These are phyloP conservation scores for Ramaria rubella DNA, from an alignment of 768 basidiomycete genomes.

Conservation along the genomic window DNA sequence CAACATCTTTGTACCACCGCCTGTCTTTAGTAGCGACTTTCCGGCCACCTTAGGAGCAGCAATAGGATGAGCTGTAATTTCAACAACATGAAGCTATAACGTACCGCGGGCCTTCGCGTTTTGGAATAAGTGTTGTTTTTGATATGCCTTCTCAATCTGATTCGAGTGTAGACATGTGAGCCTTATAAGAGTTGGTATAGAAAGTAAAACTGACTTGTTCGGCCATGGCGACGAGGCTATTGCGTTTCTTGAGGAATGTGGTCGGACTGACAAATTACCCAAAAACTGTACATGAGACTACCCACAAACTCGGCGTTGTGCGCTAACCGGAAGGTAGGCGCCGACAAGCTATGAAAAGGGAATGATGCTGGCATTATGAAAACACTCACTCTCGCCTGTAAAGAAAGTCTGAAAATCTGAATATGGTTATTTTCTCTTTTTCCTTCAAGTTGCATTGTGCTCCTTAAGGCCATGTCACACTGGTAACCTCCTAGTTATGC, in stretches of 20 bases:
- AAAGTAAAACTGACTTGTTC: slow-evolving; percentile 29
- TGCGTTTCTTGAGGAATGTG: slow-evolving; percentile 21
- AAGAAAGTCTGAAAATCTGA: too few species aligned
- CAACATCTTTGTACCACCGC: slow-evolving; percentile 99
- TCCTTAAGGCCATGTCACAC: too few species aligned
- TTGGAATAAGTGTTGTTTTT: slow-evolving; percentile 98
- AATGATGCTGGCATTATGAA: too few species aligned
- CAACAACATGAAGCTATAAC: slow-evolving; percentile 29
- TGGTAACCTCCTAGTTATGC: too few species aligned
- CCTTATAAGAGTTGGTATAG: not conserved
- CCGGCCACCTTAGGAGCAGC: slow-evolving; percentile 55
- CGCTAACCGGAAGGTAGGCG: slow-evolving; percentile 19
- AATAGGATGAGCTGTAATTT: not conserved
- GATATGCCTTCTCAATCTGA: slow-evolving; percentile 94
- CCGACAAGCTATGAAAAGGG: too few species aligned
- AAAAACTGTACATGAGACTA: slow-evolving; percentile 36
- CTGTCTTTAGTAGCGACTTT: slow-evolving; percentile 92
- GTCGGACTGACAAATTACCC: slow-evolving; percentile 31
- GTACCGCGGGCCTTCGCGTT: slow-evolving; percentile 89
- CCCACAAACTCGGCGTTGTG: not conserved
- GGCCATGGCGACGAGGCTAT: slow-evolving; percentile 27
- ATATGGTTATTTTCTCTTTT: too few species aligned
- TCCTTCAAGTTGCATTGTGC: too few species aligned
- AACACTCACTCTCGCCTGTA: too few species aligned
- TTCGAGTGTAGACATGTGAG: slow-evolving; percentile 8